Evolutionary conservation across 169 alveolate genomes (phyloP).

Genomic region (Perkinsus chesapeaki): DNA sequence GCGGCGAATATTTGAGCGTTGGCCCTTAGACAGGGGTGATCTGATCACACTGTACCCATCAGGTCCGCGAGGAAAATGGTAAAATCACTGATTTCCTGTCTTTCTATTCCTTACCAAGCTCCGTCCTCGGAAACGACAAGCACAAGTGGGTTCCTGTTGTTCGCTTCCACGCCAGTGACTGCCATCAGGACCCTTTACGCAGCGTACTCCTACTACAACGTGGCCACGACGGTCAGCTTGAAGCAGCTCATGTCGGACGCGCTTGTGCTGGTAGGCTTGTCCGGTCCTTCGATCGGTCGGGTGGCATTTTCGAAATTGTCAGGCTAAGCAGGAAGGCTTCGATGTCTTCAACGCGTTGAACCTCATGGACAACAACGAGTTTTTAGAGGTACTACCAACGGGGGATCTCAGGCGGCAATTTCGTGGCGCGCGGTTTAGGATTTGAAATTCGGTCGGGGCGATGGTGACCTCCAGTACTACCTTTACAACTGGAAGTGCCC

Average conservation of each 20-base stretch:
- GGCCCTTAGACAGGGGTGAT: too few relatives aligned
- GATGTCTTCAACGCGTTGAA: slow-evolving; percentile 94
- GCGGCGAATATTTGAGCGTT: too few relatives aligned
- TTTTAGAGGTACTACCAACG: slow-evolving; percentile 60
- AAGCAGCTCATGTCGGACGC: slow-evolving; percentile 80
- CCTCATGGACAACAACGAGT: slow-evolving; percentile 84
- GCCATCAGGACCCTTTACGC: slow-evolving; percentile 42
- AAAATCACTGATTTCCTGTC: slow-evolving; percentile 82
- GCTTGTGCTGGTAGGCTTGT: slow-evolving; percentile 64
- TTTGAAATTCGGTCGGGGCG: slow-evolving; percentile 89
- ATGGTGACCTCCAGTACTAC: slow-evolving; percentile 93
- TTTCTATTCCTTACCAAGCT: slow-evolving; percentile 82
- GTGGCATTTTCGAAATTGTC: background rate
- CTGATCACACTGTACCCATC: too few relatives aligned
- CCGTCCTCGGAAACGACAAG: slow-evolving; percentile 72
- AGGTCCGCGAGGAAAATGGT: slow-evolving; percentile 30
- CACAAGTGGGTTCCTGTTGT: slow-evolving; percentile 26
- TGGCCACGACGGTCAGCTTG: slow-evolving; percentile 58
- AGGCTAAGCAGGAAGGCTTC: slow-evolving; percentile 50
- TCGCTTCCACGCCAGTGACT: background rate
- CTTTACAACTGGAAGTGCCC: slow-evolving; percentile 88
- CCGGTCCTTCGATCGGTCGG: background rate
- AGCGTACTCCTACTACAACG: slow-evolving; percentile 80
- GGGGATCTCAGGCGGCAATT: background rate
- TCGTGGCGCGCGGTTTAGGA: slow-evolving; percentile 35